A percentile compares a stretch with the other conserved stretches of the same genome.
phyloP scores from a whole-genome alignment of 495 filamentous ascomycete genomes.

The Aspergillus ostianus region DNA sequence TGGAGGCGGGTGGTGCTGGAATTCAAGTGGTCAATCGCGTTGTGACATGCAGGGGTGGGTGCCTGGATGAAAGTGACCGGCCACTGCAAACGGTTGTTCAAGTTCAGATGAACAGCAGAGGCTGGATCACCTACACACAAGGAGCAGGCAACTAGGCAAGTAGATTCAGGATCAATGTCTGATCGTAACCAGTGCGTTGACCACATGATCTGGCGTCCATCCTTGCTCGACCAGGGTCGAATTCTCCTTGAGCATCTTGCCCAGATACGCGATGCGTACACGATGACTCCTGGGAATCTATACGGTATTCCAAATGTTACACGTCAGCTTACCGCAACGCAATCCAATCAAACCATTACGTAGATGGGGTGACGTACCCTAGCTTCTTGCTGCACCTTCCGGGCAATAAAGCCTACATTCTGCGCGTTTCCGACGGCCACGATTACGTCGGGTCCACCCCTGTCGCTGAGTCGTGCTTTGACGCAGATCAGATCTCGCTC shows the following conservation, averaged over 20 bases:
- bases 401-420: constrained; percentile 59
- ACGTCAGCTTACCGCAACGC: background rate
- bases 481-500: constrained; percentile 57
- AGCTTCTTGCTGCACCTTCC: constrained; percentile 62
- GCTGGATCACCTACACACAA: background rate
- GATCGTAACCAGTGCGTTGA: constrained; percentile 75
- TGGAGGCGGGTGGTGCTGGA: background rate
- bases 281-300: constrained; percentile 51
- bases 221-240: constrained; percentile 62
- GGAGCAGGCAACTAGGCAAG: background rate
- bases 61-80: background rate
- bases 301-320: background rate
- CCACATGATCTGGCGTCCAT: constrained; percentile 71
- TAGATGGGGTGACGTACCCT: constrained; percentile 49
- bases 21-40: background rate
- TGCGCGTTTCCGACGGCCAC: constrained; percentile 60
- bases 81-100: background rate
- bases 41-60: background rate
- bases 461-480: constrained; percentile 67
- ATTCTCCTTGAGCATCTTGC: constrained; percentile 70
- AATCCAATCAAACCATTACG: background rate
- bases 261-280: constrained; percentile 74
- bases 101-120: background rate
- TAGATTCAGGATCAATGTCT: constrained; percentile 14
- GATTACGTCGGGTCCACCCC: constrained; percentile 60